Evolutionary conservation across 2,329 filamentous ascomycete genomes (phyloP).

Genomic region (Talaromyces sp.): DNA sequence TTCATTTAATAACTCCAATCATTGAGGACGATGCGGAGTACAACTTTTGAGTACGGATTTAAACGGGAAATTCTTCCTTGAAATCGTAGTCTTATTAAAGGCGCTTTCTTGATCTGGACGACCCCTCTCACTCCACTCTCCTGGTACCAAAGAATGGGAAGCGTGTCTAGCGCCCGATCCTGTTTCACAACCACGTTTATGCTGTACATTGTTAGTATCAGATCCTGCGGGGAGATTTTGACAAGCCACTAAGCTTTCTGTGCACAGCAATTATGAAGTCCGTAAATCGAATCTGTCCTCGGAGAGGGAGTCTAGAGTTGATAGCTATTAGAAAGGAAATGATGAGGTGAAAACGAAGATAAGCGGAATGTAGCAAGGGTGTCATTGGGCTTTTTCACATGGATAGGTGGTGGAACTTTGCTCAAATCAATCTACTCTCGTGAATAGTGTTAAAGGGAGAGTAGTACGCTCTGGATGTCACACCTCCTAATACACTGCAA

Average conservation of each 20-base stretch:
- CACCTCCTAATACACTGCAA: background rate
- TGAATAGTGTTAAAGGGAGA: background rate
- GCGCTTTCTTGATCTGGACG: background rate
- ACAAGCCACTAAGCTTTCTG: background rate
- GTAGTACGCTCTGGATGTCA: background rate
- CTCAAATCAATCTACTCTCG: background rate
- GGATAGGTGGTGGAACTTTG: background rate
- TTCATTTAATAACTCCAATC: background rate
- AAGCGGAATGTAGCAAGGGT: background rate
- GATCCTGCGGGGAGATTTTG: background rate
- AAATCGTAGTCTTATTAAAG: background rate
- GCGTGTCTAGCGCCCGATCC: background rate
- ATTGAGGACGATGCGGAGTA: background rate
- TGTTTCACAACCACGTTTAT: background rate
- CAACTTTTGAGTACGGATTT: background rate
- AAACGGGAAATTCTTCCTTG: background rate
- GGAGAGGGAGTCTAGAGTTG: background rate
- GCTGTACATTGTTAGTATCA: background rate
- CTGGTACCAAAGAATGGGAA: background rate
- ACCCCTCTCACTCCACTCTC: background rate
- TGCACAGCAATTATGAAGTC: background rate
- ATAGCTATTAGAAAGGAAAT: background rate
- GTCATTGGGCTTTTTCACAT: no score
- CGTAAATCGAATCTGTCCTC: background rate
- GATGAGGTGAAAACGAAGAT: background rate